Evolutionary conservation across 805 yeast species (phyloP).

Genomic region (Clavispora vitiphila): DNA sequence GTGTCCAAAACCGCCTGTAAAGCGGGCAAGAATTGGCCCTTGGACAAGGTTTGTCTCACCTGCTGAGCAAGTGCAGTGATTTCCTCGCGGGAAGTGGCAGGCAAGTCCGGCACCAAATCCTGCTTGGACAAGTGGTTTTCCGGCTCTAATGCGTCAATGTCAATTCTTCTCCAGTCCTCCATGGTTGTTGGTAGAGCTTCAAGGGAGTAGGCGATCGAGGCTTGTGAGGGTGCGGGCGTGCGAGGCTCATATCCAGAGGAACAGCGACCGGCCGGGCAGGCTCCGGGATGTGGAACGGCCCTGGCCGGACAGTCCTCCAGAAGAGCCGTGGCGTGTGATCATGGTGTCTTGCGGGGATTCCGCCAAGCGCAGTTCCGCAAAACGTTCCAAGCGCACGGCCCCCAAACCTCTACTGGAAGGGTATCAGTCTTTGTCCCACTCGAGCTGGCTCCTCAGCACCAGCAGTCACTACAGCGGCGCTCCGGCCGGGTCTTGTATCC

Average conservation of each 20-base stretch:
- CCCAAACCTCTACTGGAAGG: no score
- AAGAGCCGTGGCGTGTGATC: no score
- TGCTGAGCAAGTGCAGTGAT: constrained; percentile 51
- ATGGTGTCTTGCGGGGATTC: no score
- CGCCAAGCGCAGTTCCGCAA: no score
- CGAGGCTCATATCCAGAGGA: neutral
- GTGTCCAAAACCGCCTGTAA: constrained; percentile 55
- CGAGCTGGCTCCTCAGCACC: no score
- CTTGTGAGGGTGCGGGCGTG: neutral
- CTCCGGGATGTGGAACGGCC: no score
- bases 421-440: no score
- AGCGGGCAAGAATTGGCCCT: constrained; percentile 70
- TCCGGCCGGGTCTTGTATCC: neutral
- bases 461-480: no score
- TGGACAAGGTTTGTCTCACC: constrained; percentile 57
- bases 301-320: no score
- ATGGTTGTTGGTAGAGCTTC: constrained; percentile 19
- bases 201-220: neutral
- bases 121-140: constrained; percentile 62
- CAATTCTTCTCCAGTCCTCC: constrained; percentile 92
- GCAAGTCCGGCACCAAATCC: constrained; percentile 56
- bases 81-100: constrained; percentile 42
- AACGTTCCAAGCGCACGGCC: no score
- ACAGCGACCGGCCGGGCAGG: no score
- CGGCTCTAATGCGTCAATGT: constrained; percentile 86